Base-by-base conservation (phyloP, 257 asterid species). In the Euphrasia confusa region DNA sequence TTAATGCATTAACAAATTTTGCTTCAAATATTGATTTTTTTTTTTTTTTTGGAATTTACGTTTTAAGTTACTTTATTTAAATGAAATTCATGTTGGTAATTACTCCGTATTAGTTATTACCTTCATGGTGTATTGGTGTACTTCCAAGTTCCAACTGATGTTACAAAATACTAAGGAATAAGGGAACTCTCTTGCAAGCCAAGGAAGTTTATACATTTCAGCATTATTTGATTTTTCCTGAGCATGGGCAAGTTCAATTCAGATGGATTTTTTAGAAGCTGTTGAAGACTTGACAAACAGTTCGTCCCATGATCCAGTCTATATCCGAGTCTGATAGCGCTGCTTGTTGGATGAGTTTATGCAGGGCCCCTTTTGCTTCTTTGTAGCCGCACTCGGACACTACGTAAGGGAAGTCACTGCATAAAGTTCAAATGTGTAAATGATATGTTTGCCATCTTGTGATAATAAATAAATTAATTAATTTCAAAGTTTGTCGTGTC, bases 241-340 rank as follows among this genome's bases (percentile, higher is more conserved):
- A 54, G n/a, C 35, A 61, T 44, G 54, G 39, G 3, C 52, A 42
- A 21, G 21, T 60, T 50, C 52, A 45, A 10, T n/a, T 3, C 52
- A 45, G 7, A 45, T 45, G 52, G n/a, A 13, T 44, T 12, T 24
- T 45, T 30, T 0, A 42, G 42, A 54, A 68, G 24, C 67, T 35
- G 24, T 72, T 63, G 33, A 86, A 79, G 47, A 89, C 40, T 44
- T 81, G 82, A 56, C 67, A 39, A 58, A 84, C 72, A 4, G 94
- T 89, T 59, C 80, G 75, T 21, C 91, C 91, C 94, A 86, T 80
- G 66, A 89, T 79, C 90, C 86, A 86, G 69, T 89, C 86, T 74
- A 56, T 11, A 47, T 84, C 86, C 7, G 84, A 65, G 32, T 90
- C 52, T 27, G 90, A 77, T 48, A 84, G 64, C 44, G 57, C 52